Base-by-base conservation (phyloP, 495 filamentous ascomycete genomes). In the Clavariopsis aquatica region DNA sequence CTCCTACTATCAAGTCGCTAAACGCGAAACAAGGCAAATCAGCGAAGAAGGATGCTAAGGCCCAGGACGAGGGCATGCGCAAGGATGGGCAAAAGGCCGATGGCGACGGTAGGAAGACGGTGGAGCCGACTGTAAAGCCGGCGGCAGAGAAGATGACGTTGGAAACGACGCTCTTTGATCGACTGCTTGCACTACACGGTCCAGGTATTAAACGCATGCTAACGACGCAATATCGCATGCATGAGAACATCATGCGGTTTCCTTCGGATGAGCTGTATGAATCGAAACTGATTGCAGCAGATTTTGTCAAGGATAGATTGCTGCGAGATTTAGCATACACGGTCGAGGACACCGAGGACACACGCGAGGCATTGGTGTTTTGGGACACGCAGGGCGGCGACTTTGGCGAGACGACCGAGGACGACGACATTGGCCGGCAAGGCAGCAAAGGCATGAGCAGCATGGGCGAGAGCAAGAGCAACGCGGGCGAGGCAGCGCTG, bases 221-320 rank as follows among this genome's bases (percentile, higher is more conserved):
- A 12, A 97, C 90, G n/a, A 96, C 90, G 1, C 94, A 99, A 78
- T 99, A 99, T 75, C 90, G 94, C 9, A 99, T 99, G 94, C 93
- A 99, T 75, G 87, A 91, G 70, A 82, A 80, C 52, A 98, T 99
- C 71, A 98, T 97, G 94, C 79, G 83, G 38, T 98, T 97, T 73
- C 93, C 95, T 0, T 97, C 93, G 0, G 80, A 87, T 54, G 88
- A 92, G 73, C 82, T 99, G 22, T 99, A 99, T 79, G 88, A 91
- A 46, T 82, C 80, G 2, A 85, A 86, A 63, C 80, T 99, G 3
- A 80, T 92, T 4, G 94, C 94, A 1, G 89, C 87, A 1, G 88
- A 92, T 2, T 79, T 75, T 0, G 94, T 98, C 36, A 88, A 87
- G 69, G 78, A 76, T 3, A 83, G 92, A 15, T 77, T 96, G 1